Base-by-base conservation (phyloP, 345 rosid genomes). In the Arabis alpina region DNA sequence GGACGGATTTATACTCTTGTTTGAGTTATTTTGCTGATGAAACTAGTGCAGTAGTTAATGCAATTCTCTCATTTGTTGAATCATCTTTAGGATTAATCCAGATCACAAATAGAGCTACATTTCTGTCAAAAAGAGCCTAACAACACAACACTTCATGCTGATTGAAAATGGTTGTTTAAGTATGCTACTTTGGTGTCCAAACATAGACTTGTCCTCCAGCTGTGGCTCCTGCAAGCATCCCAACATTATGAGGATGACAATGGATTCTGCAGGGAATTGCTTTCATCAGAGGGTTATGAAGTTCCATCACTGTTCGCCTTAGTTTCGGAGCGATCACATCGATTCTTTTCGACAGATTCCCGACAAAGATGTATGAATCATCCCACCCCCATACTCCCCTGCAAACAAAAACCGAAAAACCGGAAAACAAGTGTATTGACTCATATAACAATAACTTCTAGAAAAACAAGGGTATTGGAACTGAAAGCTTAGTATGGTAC, bases 341-440 rank as follows among this genome's bases (percentile, higher is more conserved):
- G 6, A 93, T 85, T 63, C 79, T 84, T 75, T 80, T 82, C 47
- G 72, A 76, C 82, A 79, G 64, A 50, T 84, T 88, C 59, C 90
- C 98, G 0, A 85, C 73, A 82, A 79, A 91, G 62, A 93, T 23
- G 60, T 61, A 68, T 14, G 91, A 82, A 77, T 91, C 98, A 73
- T 88, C 94, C 98, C 98, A 93, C 5, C 97, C 98, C 97, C 97
- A 91, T 32, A 81, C 81, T 30, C 84, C 92, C 78, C 93, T 90
- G 86, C 60, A 74, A 66, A 10, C 32, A 30, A 9, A 39, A 44
- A 61, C 42, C 25, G 27, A 30, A n/a, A n/a, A n/a, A 19, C 23
- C 23, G 23, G 23, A 19, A 19, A 19, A 19, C 8, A 32, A 30
- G 19, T 54, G 45, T 49, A 39, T 59, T 8, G 28, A 41, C 15